Conservation (phyloP, 164 flowering plant genomes). For the Saururus chinensis region DNA sequence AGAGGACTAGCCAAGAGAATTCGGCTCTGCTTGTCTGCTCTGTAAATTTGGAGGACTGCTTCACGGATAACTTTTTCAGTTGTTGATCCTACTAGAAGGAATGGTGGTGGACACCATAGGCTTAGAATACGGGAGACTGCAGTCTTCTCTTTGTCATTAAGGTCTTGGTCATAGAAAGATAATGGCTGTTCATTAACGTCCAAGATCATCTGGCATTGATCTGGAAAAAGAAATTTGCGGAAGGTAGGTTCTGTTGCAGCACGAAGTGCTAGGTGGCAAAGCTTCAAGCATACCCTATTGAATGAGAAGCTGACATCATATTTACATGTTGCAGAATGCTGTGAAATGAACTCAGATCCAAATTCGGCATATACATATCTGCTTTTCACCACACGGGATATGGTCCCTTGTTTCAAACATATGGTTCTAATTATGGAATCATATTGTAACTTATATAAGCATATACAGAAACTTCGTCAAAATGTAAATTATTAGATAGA, state of each 20-base stretch:
- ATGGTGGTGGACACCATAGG: not conserved
- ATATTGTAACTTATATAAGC: too few relatives aligned
- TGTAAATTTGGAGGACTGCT: slow-evolving; percentile 16
- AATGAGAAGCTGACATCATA: slow-evolving; percentile 44
- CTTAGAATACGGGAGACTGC: not conserved
- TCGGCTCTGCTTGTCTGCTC: slow-evolving; percentile 3
- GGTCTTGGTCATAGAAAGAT: not conserved
- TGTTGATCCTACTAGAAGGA: not conserved
- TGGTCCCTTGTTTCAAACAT: too few relatives aligned
- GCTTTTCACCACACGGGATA: not conserved
- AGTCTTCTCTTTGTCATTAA: not conserved
- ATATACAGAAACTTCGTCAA: too few relatives aligned
- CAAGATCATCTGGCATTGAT: not conserved
- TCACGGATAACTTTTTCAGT: slow-evolving; percentile 15
- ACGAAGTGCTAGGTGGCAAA: slow-evolving; percentile 34
- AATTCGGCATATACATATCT: slow-evolving; percentile 23
- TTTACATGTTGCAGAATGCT: slow-evolving; percentile 10
- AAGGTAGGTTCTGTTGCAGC: slow-evolving; percentile 20
- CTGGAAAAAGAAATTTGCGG: slow-evolving; percentile 21
- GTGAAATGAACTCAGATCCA: slow-evolving; percentile 25
- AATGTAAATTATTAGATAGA: too few relatives aligned
- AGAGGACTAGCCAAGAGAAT: slow-evolving; percentile 26
- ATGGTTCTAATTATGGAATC: too few relatives aligned
- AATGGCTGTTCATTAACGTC: not conserved
- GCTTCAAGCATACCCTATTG: slow-evolving; percentile 35